Evolutionary conservation across 2,329 filamentous ascomycete genomes (phyloP), one percentile per base, ranked within the genome.

Genomic region (Pezizomycotina sp.): DNA sequence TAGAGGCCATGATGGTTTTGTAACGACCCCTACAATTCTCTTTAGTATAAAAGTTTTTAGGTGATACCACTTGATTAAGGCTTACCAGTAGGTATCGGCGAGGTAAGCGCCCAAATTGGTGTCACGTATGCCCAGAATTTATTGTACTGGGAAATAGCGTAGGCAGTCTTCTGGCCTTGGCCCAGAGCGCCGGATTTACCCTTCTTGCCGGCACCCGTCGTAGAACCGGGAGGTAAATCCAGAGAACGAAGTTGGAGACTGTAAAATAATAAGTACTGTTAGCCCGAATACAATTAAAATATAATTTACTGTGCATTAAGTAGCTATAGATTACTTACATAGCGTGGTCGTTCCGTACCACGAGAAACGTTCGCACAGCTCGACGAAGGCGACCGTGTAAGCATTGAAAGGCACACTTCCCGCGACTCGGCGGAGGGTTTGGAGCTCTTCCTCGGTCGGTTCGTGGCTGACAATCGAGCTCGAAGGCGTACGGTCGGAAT

Each of bases 231-330:
- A 1, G 71, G 70, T n/a, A 74, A 56, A 22, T 61, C 58, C 34
- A 64, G 60, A 68, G 65, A 49, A 75, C 64, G 49, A 70, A 75
- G 56, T 74, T 74, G 54, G 69, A 69, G 49, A 65, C 62, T 40
- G 20, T 25, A 14, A 13, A 20, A 28, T 28, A 24, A n/a, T n/a
- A n/a, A 12, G 47, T 27, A 6, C 37, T 34, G n/a, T 37, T 26
- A n/a, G 31, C 27, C 10, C 27, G 9, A 20, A 41, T 42, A 40
- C 59, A 55, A 46, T 69, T 59, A 50, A 69, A 71, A 52, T 70
- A 70, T 46, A 69, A 67, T 25, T 65, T 51, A 38, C 63, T 63
- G 29, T 60, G 59, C 8, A 13, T 10, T 18, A 24, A 6, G 34
- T 16, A 39, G 36, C 20, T 26, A 15, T 19, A 20, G n/a, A 22